Percentiles rank a stretch among this genome's conserved stretches.
phyloP scores from a whole-genome alignment of 2,329 filamentous ascomycete species.

The Lachnellula occidentalis region DNA sequence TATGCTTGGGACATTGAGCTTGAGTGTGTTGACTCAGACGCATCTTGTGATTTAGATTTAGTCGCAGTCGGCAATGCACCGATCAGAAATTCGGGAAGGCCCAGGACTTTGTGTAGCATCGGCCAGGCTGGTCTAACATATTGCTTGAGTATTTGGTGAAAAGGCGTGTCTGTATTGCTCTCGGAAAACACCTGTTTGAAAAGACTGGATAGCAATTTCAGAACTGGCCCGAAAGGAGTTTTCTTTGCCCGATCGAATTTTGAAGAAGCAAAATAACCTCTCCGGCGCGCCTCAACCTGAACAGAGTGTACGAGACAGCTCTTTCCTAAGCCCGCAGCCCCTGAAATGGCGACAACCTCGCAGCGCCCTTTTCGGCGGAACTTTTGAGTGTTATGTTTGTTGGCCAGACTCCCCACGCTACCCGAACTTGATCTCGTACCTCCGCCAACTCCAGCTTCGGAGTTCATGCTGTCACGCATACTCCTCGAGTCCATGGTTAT shows the following conservation, averaged over 20 bases:
- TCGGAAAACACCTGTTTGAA: slow-evolving; percentile 66
- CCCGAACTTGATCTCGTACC: slow-evolving; percentile 21
- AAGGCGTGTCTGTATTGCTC: slow-evolving; percentile 57
- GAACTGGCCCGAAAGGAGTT: slow-evolving; percentile 56
- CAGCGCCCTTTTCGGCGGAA: slow-evolving; percentile 58
- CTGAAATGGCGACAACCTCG: slow-evolving; percentile 57
- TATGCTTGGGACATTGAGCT: slow-evolving; percentile 21
- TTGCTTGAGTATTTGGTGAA: slow-evolving; percentile 56
- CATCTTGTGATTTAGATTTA: background rate
- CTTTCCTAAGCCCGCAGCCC: slow-evolving; percentile 59
- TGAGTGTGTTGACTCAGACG: slow-evolving; percentile 8
- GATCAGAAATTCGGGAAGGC: slow-evolving; percentile 64
- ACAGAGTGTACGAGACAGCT: slow-evolving; percentile 60
- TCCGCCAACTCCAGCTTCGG: slow-evolving; percentile 4
- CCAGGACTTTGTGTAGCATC: slow-evolving; percentile 55
- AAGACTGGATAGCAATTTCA: slow-evolving; percentile 59
- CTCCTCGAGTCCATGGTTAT: slow-evolving; percentile 20
- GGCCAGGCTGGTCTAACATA: slow-evolving; percentile 61
- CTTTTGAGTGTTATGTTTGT: slow-evolving; percentile 36
- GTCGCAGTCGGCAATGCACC: slow-evolving; percentile 30
- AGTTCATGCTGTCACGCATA: slow-evolving; percentile 16
- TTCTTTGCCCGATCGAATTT: slow-evolving; percentile 60
- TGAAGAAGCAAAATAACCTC: slow-evolving; percentile 60
- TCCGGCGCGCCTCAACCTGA: slow-evolving; percentile 52
- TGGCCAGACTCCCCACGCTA: slow-evolving; percentile 26